phyloP scores from a whole-genome alignment of 371 early-diverging fungal species.

The Mucor sp. region DNA sequence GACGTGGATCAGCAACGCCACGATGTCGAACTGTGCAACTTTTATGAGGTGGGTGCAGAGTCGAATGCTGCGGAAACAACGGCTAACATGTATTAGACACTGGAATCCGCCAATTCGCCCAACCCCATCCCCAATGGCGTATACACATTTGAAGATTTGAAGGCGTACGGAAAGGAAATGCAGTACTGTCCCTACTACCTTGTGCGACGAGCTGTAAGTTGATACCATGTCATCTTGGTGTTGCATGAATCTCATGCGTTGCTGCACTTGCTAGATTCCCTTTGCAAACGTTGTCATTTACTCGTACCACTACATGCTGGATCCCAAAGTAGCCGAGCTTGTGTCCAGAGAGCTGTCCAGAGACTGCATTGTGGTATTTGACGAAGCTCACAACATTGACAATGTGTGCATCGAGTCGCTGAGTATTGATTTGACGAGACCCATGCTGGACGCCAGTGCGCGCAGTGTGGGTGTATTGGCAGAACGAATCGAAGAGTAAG shows the following conservation, averaged over 20 bases:
- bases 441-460: slow-evolving; percentile 89
- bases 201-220: slow-evolving; percentile 79
- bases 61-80: background rate
- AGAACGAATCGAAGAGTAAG: slow-evolving; percentile 73
- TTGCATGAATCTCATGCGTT: background rate
- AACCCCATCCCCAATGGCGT: slow-evolving; percentile 88
- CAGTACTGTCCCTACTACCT: slow-evolving; percentile 96
- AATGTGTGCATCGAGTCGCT: slow-evolving; percentile 99
- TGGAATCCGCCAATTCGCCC: slow-evolving; percentile 70
- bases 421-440: slow-evolving; percentile 92
- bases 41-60: slow-evolving; percentile 68
- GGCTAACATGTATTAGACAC: slow-evolving; percentile 29
- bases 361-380: slow-evolving; percentile 98
- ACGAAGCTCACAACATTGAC: slow-evolving; percentile 99
- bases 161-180: slow-evolving; percentile 73
- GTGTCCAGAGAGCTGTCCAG: slow-evolving; percentile 94
- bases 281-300: slow-evolving; percentile 98
- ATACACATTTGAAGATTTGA: slow-evolving; percentile 95
- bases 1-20: slow-evolving; percentile 27
- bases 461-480: slow-evolving; percentile 74
- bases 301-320: slow-evolving; percentile 99
- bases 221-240: background rate
- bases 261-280: slow-evolving; percentile 61
- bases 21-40: slow-evolving; percentile 75
- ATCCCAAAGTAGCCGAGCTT: slow-evolving; percentile 98